Percentiles rank a stretch among this genome's conserved stretches.
phyloP scores from a whole-genome alignment of 2,329 filamentous ascomycete species.

The Ophiostoma piceae region DNA sequence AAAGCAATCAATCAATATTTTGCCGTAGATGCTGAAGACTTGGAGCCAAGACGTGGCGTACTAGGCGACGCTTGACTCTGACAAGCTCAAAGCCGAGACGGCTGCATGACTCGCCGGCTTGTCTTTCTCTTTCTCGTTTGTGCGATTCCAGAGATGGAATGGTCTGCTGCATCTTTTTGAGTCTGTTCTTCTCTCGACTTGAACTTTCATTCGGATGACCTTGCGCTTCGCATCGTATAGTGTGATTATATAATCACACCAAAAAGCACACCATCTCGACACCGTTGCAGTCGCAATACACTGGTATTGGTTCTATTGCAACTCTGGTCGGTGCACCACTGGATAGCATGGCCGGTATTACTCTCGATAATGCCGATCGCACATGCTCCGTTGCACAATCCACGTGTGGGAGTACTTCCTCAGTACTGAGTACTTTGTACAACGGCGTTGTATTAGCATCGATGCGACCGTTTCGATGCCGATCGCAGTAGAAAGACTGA shows the following conservation, averaged over 20 bases:
- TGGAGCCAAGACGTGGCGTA: not conserved
- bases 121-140: not conserved
- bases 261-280: not conserved
- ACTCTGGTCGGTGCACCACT: not conserved
- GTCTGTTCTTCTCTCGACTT: not conserved
- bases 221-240: not conserved
- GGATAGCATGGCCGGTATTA: not conserved
- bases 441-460: not conserved
- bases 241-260: not conserved
- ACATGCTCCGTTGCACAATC: not conserved
- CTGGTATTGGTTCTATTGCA: not conserved
- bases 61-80: not conserved
- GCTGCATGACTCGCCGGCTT: not conserved
- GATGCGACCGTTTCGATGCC: not conserved
- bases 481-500: not conserved
- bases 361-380: not conserved
- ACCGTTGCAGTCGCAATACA: not conserved
- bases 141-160: not conserved
- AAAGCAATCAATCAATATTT: too few relatives aligned
- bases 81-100: constrained; percentile 3
- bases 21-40: not conserved
- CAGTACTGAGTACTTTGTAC: too few relatives aligned
- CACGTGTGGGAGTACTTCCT: not conserved
- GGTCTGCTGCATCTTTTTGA: not conserved
- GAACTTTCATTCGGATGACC: not conserved